Base-by-base conservation (phyloP, 208 protist genomes). In the Leptomonas pyrrhocoris region DNA sequence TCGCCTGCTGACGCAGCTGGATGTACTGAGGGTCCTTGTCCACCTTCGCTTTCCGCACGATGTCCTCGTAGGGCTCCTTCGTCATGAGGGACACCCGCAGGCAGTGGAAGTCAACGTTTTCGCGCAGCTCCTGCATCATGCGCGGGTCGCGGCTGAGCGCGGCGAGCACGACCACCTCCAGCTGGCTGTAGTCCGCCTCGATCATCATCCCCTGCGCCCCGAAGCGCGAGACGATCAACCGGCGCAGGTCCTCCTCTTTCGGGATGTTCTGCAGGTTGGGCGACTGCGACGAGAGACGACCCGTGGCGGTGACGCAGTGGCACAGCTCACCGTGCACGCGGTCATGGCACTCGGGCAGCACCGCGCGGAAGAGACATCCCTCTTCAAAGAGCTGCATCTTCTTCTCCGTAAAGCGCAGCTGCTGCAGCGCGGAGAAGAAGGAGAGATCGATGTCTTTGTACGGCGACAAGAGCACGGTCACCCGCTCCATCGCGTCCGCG, bases 231-330 rank as follows among this genome's bases (percentile, higher is more conserved):
- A 90, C 78, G 23, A 97, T 84, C 7, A 94, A 79, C 16, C 81
- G 79, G 19, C 93, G 82, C 59, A 97, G 77, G 56, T 94, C 90
- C 72, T 94, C 85, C 66, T 95, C 88, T 46, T 79, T 81, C 11
- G 93, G 93, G 51, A 97, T 94, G 77, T 95, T 95, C 73, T 95
- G 93, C 73, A 97, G 59, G 61, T 95, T 96, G 23, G 93, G 93
- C 61, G 89, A 86, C 80, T 95, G 90, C 48, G 90, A 94, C 16
- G 90, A 94, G 30, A 97, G 86, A 0, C 93, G 88, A 11, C 93
- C 93, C 16, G 93, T 97, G 15, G 88, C 85, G 19, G 93, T 97
- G 16, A 95, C 89, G 64, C 79, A 91, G 81, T 96, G 92, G 71
- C 89, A 94, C 49, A 96, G 74, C 78, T 96, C 89, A 12, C 89